These are phyloP conservation scores for Bruguiera hainesii DNA, from an alignment of 441 rosid species.

Conservation along the genomic window DNA sequence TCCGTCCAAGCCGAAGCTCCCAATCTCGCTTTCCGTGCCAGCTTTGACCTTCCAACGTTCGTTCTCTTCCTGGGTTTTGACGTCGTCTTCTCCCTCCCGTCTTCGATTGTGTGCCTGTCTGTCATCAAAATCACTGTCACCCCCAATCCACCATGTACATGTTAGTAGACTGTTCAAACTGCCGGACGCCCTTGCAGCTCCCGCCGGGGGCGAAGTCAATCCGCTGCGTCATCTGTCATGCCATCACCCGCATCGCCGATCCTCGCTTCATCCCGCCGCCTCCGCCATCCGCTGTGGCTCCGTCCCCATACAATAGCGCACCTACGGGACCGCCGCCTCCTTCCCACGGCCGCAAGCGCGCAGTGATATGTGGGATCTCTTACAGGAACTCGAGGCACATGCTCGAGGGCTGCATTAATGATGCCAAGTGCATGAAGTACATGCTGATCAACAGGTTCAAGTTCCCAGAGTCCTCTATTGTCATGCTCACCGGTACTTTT, in stretches of 20 bases:
- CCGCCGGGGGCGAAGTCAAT: constrained; percentile 71
- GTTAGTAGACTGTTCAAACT: constrained; percentile 69
- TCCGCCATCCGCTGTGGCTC: constrained; percentile 24
- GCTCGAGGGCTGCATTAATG: constrained; percentile 85
- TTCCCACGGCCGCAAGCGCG: constrained; percentile 64
- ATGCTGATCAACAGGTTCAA: constrained; percentile 64
- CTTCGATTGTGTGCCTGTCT: no score
- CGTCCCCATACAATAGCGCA: constrained; percentile 43
- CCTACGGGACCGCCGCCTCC: constrained; percentile 47
- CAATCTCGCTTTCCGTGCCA: no score
- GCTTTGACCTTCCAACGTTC: no score
- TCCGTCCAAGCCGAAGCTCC: no score
- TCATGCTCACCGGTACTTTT: constrained; percentile 72
- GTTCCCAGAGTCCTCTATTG: constrained; percentile 65
- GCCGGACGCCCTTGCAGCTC: constrained; percentile 69
- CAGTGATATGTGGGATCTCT: constrained; percentile 81
- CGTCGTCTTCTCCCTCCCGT: no score
- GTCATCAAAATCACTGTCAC: no score
- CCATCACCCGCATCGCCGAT: constrained; percentile 60
- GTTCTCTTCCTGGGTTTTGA: no score
- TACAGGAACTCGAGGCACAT: constrained; percentile 63
- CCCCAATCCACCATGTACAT: constrained; percentile 20
- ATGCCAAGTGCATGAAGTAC: constrained; percentile 82
- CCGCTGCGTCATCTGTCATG: constrained; percentile 79
- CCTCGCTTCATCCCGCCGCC: constrained; percentile 44